Conservation (phyloP, 352 stramenopile species). For the Globisporangium nodosum region DNA sequence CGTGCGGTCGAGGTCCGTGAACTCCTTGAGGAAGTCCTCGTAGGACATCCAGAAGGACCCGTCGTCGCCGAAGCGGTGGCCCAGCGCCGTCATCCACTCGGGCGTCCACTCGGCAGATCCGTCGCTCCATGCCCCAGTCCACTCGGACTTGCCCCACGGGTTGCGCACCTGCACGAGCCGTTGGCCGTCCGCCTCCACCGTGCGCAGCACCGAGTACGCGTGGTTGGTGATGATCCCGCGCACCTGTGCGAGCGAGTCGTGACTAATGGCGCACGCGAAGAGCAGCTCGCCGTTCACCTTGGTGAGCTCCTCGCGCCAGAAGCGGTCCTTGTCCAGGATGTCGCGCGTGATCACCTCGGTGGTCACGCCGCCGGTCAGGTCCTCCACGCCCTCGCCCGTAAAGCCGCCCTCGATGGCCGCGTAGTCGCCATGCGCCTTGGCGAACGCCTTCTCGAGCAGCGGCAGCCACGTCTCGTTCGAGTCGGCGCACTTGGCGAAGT, state of each 20-base stretch:
- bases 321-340: conserved; percentile 30
- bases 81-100: conserved; percentile 33
- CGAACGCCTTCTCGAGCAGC: conserved; percentile 85
- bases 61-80: conserved; percentile 43
- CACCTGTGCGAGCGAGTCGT: conserved; percentile 9
- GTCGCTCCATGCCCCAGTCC: conserved; percentile 42
- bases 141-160: conserved; percentile 55
- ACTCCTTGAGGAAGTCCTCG: conserved; percentile 31
- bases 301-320: conserved; percentile 30
- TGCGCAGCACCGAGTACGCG: conserved; percentile 50
- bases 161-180: conserved; percentile 36
- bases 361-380: conserved; percentile 37
- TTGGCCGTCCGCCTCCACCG: conserved; percentile 31
- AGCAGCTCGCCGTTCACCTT: conserved; percentile 36
- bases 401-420: conserved; percentile 49
- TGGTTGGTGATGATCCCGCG: conserved; percentile 41
- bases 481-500: conserved; percentile 33
- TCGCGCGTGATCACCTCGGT: conserved; percentile 26
- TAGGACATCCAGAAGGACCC: conserved; percentile 64
- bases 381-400: conserved; percentile 38
- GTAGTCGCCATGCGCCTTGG: conserved; percentile 79
- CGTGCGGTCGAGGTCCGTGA: conserved; percentile 29
- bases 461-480: conserved; percentile 77
- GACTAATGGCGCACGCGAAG: conserved; percentile 25
- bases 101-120: conserved; percentile 42